Conservation (phyloP, 345 rosid species). For the Citrus maxima region DNA sequence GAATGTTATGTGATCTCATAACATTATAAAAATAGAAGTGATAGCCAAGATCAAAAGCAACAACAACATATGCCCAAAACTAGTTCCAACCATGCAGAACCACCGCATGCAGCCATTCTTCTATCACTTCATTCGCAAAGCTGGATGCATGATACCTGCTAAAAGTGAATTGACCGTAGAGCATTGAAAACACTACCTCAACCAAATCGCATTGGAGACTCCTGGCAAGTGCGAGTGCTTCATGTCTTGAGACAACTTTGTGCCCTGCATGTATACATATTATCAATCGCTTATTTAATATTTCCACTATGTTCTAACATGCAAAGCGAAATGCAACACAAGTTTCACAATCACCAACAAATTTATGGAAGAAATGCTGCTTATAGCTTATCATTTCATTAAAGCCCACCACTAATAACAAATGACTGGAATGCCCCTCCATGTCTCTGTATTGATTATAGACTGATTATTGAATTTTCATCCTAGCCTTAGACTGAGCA, state of each 20-base stretch:
- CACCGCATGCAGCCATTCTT: neutral
- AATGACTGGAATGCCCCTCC: neutral
- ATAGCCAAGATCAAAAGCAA: neutral
- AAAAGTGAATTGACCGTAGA: neutral
- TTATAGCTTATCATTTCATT: neutral
- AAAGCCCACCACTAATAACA: neutral
- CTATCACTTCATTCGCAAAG: neutral
- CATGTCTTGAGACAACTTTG: slow-evolving; percentile 33
- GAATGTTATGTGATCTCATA: neutral
- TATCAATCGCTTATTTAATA: neutral
- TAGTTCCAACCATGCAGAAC: neutral
- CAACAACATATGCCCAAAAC: neutral
- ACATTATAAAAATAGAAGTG: neutral
- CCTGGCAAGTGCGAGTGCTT: slow-evolving; percentile 45
- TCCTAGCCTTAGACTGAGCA: neutral
- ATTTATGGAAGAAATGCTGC: neutral
- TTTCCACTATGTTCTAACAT: neutral
- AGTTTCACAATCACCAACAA: neutral
- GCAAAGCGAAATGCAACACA: neutral
- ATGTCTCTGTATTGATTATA: neutral
- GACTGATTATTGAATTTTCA: neutral
- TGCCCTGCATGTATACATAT: slow-evolving; percentile 36
- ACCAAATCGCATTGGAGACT: slow-evolving; percentile 50
- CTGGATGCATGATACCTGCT: neutral
- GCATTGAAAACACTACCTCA: slow-evolving; percentile 34